Evolutionary conservation across 1,139 yeast species (phyloP), one percentile per base, ranked within the genome.

Genomic region (Lizanozyma gosingica): DNA sequence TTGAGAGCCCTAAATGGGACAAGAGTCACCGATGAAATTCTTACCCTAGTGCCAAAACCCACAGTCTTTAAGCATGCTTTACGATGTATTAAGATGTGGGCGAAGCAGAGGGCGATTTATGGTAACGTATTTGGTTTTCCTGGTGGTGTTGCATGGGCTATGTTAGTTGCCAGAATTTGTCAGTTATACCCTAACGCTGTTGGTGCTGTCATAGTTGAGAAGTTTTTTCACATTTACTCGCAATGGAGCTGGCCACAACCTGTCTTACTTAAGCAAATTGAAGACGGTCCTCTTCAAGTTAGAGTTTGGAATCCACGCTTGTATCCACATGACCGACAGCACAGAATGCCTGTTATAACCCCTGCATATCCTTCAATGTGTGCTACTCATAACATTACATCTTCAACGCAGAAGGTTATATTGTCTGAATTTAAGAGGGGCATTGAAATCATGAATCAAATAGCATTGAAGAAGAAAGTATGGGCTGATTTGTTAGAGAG

Each of bases 71-170:
- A 88, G 55, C 92, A 88, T 53, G 96, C 97, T 1, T 67, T 92
- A 43, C 67, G 99, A 47, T 92, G 95, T 17, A 84, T 92, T 43
- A 92, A 92, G 59, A 69, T 92, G 56, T 92, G 99, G 98, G 98
- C 99, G 0, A 94, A 88, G 56, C 78, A 88, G 52, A 73, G 97
- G 42, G 98, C 97, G 0, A 77, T 92, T 15, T 92, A 92, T 60
- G 97, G 86, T 3, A 92, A 92, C 55, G 83, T 92, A 38, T 87
- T 83, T 71, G 98, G 98, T 0, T 92, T 92, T 61, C 98, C 98
- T 1, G 99, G 99, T 51, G 99, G 99, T 60, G 98, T 92, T 33
- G 98, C 98, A 0, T 92, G 98, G 98, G 99, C 98, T 1, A 92
- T 92, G 97, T 62, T 92, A 37, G 97, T 88, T 4, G 98, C 98